Evolutionary conservation across 305 asterid genomes (phyloP).

Genomic region (Fraxinus latifolia): DNA sequence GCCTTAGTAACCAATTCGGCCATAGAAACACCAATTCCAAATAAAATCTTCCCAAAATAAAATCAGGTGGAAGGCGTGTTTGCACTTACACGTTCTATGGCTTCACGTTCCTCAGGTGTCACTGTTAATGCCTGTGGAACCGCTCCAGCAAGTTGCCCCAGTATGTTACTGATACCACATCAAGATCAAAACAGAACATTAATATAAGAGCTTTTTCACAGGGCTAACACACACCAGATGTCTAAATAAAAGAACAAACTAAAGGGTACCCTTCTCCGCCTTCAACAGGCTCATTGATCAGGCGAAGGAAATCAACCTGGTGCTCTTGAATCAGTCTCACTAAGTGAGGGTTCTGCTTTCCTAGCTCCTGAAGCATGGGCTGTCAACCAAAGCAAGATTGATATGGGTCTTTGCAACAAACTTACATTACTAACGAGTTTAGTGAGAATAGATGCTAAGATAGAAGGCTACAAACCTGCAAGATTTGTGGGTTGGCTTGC

Average conservation of each 20-base stretch:
- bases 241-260: not conserved
- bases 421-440: not conserved
- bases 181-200: not conserved
- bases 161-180: slow-evolving; percentile 36
- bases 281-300: slow-evolving; percentile 77
- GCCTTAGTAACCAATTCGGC: not conserved
- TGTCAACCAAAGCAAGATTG: slow-evolving; percentile 34
- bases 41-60: not conserved
- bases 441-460: not conserved
- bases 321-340: slow-evolving; percentile 78
- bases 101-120: slow-evolving; percentile 77
- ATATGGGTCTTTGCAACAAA: slow-evolving; percentile 6
- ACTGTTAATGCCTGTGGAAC: slow-evolving; percentile 64
- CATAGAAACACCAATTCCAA: not conserved
- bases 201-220: not conserved
- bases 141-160: slow-evolving; percentile 61
- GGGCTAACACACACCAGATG: not conserved
- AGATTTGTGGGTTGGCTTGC: slow-evolving; percentile 88
- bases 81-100: slow-evolving; percentile 64
- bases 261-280: slow-evolving; percentile 69
- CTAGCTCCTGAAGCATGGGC: slow-evolving; percentile 94
- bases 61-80: slow-evolving; percentile 1
- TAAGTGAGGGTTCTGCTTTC: slow-evolving; percentile 79
- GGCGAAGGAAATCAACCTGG: slow-evolving; percentile 80
- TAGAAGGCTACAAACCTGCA: slow-evolving; percentile 50